Conservation (phyloP, 768 basidiomycete species). For the Lactarius psammicola region DNA sequence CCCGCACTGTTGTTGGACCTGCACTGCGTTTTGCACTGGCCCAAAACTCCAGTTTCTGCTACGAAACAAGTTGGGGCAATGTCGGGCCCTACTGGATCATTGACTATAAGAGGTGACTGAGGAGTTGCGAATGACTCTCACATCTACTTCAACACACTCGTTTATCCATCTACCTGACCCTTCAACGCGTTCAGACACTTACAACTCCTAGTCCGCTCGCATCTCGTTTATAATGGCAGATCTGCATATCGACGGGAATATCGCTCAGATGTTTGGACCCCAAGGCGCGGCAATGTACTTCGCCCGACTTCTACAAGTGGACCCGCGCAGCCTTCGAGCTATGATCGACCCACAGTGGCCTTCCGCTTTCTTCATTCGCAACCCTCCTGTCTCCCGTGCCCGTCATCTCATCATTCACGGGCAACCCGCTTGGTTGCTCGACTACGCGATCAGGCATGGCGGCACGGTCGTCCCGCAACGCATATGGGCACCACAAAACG, state of each 20-base stretch:
- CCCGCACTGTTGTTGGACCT: constrained; percentile 3
- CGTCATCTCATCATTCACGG: not conserved
- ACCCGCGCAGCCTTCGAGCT: not conserved
- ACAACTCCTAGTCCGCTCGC: not conserved
- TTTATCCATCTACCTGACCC: not conserved
- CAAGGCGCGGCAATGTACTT: not conserved
- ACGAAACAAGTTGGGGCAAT: not conserved
- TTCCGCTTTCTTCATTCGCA: constrained; percentile 9
- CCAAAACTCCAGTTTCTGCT: not conserved
- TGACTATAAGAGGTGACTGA: not conserved
- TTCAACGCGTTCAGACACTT: too few relatives aligned
- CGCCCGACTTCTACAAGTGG: not conserved
- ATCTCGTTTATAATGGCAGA: not conserved
- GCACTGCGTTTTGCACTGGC: not conserved
- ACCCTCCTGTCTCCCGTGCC: not conserved
- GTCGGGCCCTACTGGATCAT: not conserved
- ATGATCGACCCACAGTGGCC: not conserved
- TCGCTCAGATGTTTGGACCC: constrained; percentile 16
- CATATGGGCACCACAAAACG: constrained; percentile 12
- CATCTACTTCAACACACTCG: not conserved
- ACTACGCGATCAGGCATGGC: not conserved
- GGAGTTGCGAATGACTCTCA: not conserved
- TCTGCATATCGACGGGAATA: constrained; percentile 5
- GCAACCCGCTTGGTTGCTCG: constrained; percentile 1
- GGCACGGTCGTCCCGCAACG: constrained; percentile 19